Percentiles rank a stretch among this genome's conserved stretches.
phyloP scores from a whole-genome alignment of 176 grass and related monocot species.

The Hordeum marinum region DNA sequence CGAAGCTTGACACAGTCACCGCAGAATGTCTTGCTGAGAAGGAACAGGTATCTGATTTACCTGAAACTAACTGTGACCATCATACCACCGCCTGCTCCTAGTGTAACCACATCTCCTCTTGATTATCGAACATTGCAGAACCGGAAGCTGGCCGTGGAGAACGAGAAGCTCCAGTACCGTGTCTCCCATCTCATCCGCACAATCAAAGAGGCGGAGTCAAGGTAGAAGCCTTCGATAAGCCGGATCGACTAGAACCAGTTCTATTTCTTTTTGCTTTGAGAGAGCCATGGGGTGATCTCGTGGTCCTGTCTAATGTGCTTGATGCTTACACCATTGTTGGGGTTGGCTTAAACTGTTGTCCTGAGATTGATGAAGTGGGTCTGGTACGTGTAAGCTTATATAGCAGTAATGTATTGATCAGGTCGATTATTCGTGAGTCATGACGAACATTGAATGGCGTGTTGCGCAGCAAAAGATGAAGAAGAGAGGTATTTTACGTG shows the following conservation, averaged over 20 bases:
- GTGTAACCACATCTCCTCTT: not conserved
- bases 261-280: not conserved
- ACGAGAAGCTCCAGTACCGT: slow-evolving; percentile 72
- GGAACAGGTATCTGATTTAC: slow-evolving; percentile 46
- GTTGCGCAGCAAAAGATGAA: not conserved
- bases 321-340: not conserved
- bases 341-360: not conserved
- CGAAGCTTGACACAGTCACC: slow-evolving; percentile 41
- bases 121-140: slow-evolving; percentile 44
- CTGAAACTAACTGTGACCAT: not conserved
- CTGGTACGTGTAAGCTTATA: not conserved
- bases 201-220: slow-evolving; percentile 51
- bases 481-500: no score
- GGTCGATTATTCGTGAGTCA: not conserved
- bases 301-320: not conserved
- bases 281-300: not conserved
- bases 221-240: slow-evolving; percentile 22
- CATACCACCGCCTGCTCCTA: not conserved
- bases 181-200: slow-evolving; percentile 62
- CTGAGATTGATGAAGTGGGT: not conserved
- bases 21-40: slow-evolving; percentile 42
- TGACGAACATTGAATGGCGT: not conserved
- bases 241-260: not conserved
- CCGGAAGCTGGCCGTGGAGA: slow-evolving; percentile 57
- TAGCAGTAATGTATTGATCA: not conserved